Evolutionary conservation across 2,329 filamentous ascomycete genomes (phyloP), one percentile per base, ranked within the genome.

Genomic region (Xylariaceae sp.): DNA sequence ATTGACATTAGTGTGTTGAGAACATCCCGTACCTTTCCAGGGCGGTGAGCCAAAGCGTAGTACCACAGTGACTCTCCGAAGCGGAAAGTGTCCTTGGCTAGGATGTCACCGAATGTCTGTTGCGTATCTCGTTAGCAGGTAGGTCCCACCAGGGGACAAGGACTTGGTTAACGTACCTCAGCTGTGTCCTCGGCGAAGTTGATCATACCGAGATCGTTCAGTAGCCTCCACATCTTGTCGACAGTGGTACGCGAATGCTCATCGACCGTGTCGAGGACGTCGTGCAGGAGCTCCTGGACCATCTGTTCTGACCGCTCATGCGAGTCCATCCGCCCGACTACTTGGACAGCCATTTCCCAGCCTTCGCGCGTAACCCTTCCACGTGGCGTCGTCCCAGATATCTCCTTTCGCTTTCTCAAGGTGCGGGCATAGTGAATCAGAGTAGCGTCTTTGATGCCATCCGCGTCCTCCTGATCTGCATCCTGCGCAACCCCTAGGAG

Each of bases 11-110:
- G 78, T 3, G 92, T 76, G 57, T 94, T 86, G 30, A 95, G 74
- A 14, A 95, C 85, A 47, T 88, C 81, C 54, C 86, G 86, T 36
- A 96, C 82, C 62, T 90, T 94, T 47, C 75, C 71, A 2, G 78
- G 68, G 17, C 82, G 78, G 56, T 94, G 88, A 3, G 88, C 85
- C 9, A 94, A 78, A 16, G 90, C 85, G 59, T 92, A 97, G 68
- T 94, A 96, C 66, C 92, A 82, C 14, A 97, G 73, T 1, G 88
- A 86, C 48, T 90, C 80, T 38, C 90, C 90, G 51, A 90, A 96
- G 38, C 83, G 77, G 52, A 86, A 78, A 1, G 84, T 83, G 29
- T 78, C 76, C 43, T 80, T 73, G 9, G 81, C 78, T 27, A 95
- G 72, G 33, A 81, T 73, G 49, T 95, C 83, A 41, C 88, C 90